These are phyloP conservation scores for Maudiozyma pseudohumilis DNA, from an alignment of 805 yeast genomes.

Conservation along the genomic window DNA sequence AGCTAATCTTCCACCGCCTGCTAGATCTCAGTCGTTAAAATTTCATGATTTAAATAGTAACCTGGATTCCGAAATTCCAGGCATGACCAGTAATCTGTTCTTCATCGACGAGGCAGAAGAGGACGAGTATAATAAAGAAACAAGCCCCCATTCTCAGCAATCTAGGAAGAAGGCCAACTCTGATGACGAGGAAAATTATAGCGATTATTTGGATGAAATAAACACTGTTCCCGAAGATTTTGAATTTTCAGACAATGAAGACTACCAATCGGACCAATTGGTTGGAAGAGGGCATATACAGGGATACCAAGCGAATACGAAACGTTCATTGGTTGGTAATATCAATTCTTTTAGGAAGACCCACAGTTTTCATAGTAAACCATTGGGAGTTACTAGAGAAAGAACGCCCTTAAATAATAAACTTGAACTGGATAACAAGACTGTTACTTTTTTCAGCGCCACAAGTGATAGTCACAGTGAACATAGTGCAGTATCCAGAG, in stretches of 20 bases:
- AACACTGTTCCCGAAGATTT: slow-evolving; percentile 40
- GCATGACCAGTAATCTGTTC: slow-evolving; percentile 23
- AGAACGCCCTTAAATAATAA: slow-evolving; percentile 27
- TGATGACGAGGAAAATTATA: slow-evolving; percentile 38
- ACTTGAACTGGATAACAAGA: slow-evolving; percentile 30
- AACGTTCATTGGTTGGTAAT: slow-evolving; percentile 6
- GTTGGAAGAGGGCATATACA: not conserved
- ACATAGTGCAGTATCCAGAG: slow-evolving; percentile 1
- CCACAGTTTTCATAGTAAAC: slow-evolving; percentile 26
- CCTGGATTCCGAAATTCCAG: slow-evolving; percentile 32
- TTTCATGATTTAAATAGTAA: slow-evolving; percentile 31
- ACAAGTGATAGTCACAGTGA: slow-evolving; percentile 4
- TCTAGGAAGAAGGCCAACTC: slow-evolving; percentile 17
- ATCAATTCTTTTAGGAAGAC: slow-evolving; percentile 19
- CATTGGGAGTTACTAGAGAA: slow-evolving; percentile 23
- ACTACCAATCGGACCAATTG: not conserved
- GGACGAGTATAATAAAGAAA: slow-evolving; percentile 23
- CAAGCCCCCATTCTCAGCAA: slow-evolving; percentile 7
- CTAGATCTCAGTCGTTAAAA: slow-evolving; percentile 26
- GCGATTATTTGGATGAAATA: slow-evolving; percentile 41
- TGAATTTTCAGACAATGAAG: slow-evolving; percentile 20
- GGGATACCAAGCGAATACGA: not conserved
- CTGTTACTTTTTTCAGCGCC: slow-evolving; percentile 32
- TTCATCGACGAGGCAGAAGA: slow-evolving; percentile 30
- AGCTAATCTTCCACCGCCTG: slow-evolving; percentile 16